Evolutionary conservation across 2,329 filamentous ascomycete species (phyloP).

Genomic region (Podosphaera fusca): DNA sequence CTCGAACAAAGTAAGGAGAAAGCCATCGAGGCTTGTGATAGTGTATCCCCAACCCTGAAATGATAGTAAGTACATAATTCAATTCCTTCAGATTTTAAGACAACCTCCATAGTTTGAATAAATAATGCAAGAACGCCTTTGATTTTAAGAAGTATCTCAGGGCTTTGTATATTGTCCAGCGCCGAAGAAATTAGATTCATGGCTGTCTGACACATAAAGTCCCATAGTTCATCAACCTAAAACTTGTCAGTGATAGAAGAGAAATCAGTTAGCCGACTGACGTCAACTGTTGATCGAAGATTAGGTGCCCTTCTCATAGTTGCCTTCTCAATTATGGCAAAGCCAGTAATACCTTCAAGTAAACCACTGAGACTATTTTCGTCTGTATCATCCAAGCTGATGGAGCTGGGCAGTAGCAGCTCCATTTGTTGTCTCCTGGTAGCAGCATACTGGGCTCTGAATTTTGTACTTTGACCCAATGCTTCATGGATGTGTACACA

Average conservation of each 20-base stretch:
- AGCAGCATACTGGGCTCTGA: constrained; percentile 74
- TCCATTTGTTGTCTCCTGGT: constrained; percentile 85
- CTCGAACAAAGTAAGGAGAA: constrained; percentile 73
- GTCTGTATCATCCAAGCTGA: constrained; percentile 63
- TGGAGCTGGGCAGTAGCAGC: constrained; percentile 51
- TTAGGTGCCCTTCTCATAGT: constrained; percentile 76
- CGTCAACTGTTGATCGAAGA: constrained; percentile 61
- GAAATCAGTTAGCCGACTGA: constrained; percentile 19
- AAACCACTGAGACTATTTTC: constrained; percentile 78
- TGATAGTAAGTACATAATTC: constrained; percentile 1
- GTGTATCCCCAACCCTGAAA: constrained; percentile 69
- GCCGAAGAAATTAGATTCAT: constrained; percentile 64
- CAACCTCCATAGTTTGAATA: constrained; percentile 90
- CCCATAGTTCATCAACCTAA: constrained; percentile 92
- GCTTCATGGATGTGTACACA: constrained; percentile 92
- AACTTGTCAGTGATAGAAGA: constrained; percentile 5
- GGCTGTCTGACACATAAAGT: constrained; percentile 82
- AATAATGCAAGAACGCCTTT: constrained; percentile 85
- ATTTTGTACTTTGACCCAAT: constrained; percentile 75
- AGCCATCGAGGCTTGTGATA: constrained; percentile 56
- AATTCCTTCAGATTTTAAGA: constrained; percentile 8
- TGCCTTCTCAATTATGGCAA: constrained; percentile 86
- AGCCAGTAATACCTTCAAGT: constrained; percentile 82
- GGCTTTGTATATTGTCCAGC: constrained; percentile 58
- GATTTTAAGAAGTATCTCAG: constrained; percentile 77